Evolutionary conservation across 2,329 filamentous ascomycete genomes (phyloP), one percentile per base, ranked within the genome.

Genomic region (Lachnum nothofagi): DNA sequence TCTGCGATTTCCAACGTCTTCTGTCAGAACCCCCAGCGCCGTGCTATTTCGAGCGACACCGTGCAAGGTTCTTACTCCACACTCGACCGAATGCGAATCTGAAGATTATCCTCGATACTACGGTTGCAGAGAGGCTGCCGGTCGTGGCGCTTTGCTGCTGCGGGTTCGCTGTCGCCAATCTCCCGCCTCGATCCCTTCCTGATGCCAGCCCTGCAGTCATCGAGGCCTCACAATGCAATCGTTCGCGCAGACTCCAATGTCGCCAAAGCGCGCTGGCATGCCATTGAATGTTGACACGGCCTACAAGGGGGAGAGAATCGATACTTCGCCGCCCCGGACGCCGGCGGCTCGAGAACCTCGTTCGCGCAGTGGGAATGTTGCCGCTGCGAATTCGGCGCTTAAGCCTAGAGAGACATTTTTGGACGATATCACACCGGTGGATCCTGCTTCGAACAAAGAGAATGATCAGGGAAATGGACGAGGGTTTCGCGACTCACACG

Each of bases 401-500:
- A 63, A 57, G 39, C 50, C 57, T 12, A 57, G 63, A 37, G 59
- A 65, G 45, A 62, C 63, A 16, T 66, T 65, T 50, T 43, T 66
- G 43, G 65, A 67, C 50, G 65, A 66, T 42, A 61, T 61, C 31
- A 66, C 63, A n/a, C 64, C 62, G n/a, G 45, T 61, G 27, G 60
- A 61, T 50, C 58, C 57, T 38, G 49, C 55, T 35, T 42, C 51
- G 34, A 60, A 54, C 38, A 59, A 54, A 49, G 53, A 57, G 29
- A 58, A 56, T 51, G 55, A 59, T 37, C 48, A 45, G 24, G 57
- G 56, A 16, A 53, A 43, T 42, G 48, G 47, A 22, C 44, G 39
- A 29, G 35, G 31, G 16, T 47, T 56, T 47, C 59, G 62, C 42
- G 61, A 67, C 49, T 65, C 61, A 10, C 91, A 96, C 73, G 91